phyloP scores from a whole-genome alignment of 805 yeast genomes.

The Metschnikowia proteae region DNA sequence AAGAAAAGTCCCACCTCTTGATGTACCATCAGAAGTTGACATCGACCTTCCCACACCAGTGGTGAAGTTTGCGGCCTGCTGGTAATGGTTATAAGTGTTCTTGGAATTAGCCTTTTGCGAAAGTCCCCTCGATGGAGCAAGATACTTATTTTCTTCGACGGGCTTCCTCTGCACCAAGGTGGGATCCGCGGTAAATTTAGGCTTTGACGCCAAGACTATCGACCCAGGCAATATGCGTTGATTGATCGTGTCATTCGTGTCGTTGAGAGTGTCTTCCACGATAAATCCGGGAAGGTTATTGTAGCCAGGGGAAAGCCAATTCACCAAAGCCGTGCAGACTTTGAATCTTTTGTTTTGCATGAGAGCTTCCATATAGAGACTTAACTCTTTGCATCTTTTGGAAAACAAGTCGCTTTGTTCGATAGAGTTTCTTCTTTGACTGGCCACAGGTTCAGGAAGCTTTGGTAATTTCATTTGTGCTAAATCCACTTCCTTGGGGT shows the following conservation, averaged over 20 bases:
- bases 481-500: neutral
- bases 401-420: slow-evolving; percentile 14
- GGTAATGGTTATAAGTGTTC: slow-evolving; percentile 33
- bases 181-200: neutral
- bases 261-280: slow-evolving; percentile 13
- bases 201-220: slow-evolving; percentile 14
- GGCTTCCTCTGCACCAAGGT: slow-evolving; percentile 2
- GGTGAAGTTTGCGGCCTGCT: slow-evolving; percentile 20
- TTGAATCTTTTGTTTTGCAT: slow-evolving; percentile 29
- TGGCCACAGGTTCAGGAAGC: slow-evolving; percentile 47
- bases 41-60: slow-evolving; percentile 11
- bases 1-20: slow-evolving; percentile 4
- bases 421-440: slow-evolving; percentile 20
- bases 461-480: slow-evolving; percentile 28
- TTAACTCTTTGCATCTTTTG: slow-evolving; percentile 38
- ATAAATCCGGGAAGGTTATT: slow-evolving; percentile 27
- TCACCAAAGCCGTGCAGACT: slow-evolving; percentile 23
- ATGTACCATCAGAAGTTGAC: slow-evolving; percentile 10
- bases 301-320: slow-evolving; percentile 27
- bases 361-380: slow-evolving; percentile 36
- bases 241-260: slow-evolving; percentile 11
- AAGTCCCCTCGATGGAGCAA: slow-evolving; percentile 5
- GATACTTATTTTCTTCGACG: slow-evolving; percentile 1
- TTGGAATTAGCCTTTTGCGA: slow-evolving; percentile 22
- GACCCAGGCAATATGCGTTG: slow-evolving; percentile 18